Base-by-base conservation (phyloP, 306 rosid species). In the Sophora flavescens region DNA sequence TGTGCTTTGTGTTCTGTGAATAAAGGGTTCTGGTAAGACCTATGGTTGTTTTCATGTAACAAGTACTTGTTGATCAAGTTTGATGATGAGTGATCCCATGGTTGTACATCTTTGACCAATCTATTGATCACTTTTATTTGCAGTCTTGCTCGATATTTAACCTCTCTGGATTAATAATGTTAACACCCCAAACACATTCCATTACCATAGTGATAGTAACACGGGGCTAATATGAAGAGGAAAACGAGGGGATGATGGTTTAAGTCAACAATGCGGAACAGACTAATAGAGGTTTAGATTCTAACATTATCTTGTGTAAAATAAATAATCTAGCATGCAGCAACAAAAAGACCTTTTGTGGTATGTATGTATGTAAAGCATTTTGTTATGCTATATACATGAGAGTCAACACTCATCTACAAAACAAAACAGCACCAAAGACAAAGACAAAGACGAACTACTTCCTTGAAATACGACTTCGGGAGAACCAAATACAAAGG, bases 1-100 rank as follows among this genome's bases (percentile, higher is more conserved):
- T 62, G 60, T 18, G 47, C 57, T 73, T 33, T 62, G 60, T 18
- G 47, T 66, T 73, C 45, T 66, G 60, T 68, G 68, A 78, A 81
- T 73, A 77, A 38, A 72, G 53, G 65, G 77, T 66, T 76, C 51
- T 63, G 4, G 14, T 44, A 58, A 33, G 30, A 41, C n/a, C 35
- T 74, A 22, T 11, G 33, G 54, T 72, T 64, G 63, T 45, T 16
- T 28, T 59, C 6, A 36, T 45, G 65, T 54, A 5, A 6, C 13
- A 54, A 7, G 39, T 50, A 10, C 72, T 42, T 8, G 45, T 5
- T 61, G 71, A 57, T 64, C 79, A 16, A 30, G 69, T 44, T 58
- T 28, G 32, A 41, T 63, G 53, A 38, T 64, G 67, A 53, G 48
- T 30, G 7, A 38, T 1, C 2, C 53, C 67, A n/a, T 53, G 8